These are phyloP conservation scores for Parathielavia hyrcaniae DNA, from an alignment of 495 filamentous ascomycete genomes.

Conservation along the genomic window DNA sequence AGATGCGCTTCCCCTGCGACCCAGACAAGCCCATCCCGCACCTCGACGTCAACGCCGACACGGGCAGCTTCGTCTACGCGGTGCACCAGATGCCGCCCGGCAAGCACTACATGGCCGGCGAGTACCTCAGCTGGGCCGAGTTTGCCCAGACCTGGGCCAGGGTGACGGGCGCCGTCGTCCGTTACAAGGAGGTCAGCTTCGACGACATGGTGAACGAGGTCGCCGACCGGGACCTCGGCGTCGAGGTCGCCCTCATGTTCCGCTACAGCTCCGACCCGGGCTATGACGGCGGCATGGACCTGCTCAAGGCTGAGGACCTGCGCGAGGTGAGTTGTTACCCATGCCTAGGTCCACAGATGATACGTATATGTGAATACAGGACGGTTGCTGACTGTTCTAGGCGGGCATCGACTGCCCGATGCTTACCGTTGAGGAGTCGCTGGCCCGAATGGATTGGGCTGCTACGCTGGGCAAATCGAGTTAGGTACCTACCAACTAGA, in stretches of 20 bases:
- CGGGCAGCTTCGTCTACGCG: slow-evolving; percentile 40
- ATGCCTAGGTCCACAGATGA: neutral
- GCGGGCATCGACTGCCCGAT: slow-evolving; percentile 35
- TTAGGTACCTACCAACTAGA: too few species aligned
- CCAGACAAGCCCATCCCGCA: slow-evolving; percentile 33
- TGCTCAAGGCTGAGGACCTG: slow-evolving; percentile 38
- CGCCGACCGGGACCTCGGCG: slow-evolving; percentile 30
- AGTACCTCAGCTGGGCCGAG: slow-evolving; percentile 34
- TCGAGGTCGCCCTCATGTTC: slow-evolving; percentile 39
- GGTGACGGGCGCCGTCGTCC: slow-evolving; percentile 20
- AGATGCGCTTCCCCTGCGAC: slow-evolving; percentile 37
- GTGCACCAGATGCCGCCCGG: slow-evolving; percentile 40
- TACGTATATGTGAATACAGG: neutral
- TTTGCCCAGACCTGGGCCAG: slow-evolving; percentile 34
- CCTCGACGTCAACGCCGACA: slow-evolving; percentile 37
- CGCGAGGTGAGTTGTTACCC: slow-evolving; percentile 27
- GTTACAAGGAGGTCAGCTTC: slow-evolving; percentile 33
- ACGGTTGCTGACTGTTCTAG: slow-evolving; percentile 10
- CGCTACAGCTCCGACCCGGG: slow-evolving; percentile 35
- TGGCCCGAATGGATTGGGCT: slow-evolving; percentile 22
- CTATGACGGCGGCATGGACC: slow-evolving; percentile 37
- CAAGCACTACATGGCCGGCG: slow-evolving; percentile 38
- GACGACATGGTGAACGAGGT: slow-evolving; percentile 34
- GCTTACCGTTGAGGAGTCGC: slow-evolving; percentile 28
- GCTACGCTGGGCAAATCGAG: neutral